Percentiles rank a stretch among this genome's conserved stretches.
Evolutionary conservation across 2,329 filamentous ascomycete species (phyloP).

Genomic region (Penicillium sp.): DNA sequence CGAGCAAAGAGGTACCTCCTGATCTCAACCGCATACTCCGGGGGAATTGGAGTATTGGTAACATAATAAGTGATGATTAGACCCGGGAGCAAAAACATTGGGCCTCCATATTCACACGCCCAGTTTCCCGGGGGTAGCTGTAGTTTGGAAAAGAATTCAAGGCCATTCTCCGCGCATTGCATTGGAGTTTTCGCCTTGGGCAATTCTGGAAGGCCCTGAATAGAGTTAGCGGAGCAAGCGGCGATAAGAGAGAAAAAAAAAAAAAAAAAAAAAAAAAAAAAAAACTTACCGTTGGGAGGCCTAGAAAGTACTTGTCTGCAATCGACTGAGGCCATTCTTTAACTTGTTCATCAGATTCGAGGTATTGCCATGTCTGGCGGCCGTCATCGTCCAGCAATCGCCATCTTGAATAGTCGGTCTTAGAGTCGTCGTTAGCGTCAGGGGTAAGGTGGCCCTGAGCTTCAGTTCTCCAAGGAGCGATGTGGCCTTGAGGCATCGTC

Average conservation of each 20-base stretch:
- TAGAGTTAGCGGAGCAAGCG: conserved; percentile 11
- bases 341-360: conserved; percentile 71
- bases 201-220: conserved; percentile 74
- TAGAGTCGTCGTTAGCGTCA: conserved; percentile 47
- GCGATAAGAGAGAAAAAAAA: conserved; percentile 18
- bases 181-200: conserved; percentile 73
- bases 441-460: conserved; percentile 41
- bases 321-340: conserved; percentile 82
- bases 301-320: conserved; percentile 89
- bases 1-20: conserved; percentile 89
- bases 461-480: conserved; percentile 41
- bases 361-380: conserved; percentile 91
- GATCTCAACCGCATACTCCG: conserved; percentile 82
- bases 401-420: conserved; percentile 84
- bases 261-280: conserved; percentile 27
- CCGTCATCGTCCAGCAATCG: conserved; percentile 81
- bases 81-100: conserved; percentile 92
- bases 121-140: conserved; percentile 90
- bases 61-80: conserved; percentile 85
- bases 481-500: conserved; percentile 32
- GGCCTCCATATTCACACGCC: conserved; percentile 97
- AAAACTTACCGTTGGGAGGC: conserved; percentile 71
- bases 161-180: conserved; percentile 78
- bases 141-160: conserved; percentile 86
- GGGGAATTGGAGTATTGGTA: conserved; percentile 84